Conservation (phyloP, 331 rosid species). For the Malus hybrid region DNA sequence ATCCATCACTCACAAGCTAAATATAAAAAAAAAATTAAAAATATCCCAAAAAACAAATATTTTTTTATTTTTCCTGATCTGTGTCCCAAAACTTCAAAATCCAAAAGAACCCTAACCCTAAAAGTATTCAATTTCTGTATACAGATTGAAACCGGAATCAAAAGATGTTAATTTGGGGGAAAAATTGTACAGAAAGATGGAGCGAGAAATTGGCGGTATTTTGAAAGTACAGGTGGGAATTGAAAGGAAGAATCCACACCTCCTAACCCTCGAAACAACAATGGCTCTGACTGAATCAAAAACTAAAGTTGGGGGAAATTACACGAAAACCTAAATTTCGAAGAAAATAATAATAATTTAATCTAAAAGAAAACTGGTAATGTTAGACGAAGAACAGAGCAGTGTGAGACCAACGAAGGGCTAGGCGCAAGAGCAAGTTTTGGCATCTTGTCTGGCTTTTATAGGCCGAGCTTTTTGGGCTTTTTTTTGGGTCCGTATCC, state of each 20-base stretch:
- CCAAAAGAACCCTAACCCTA: conserved; percentile 30
- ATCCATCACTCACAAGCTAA: conserved; percentile 43
- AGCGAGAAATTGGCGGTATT: conserved; percentile 33
- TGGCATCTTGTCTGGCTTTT: background rate
- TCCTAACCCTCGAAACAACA: conserved; percentile 51
- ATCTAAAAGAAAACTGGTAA: background rate
- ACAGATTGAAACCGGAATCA: background rate
- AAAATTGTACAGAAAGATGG: background rate
- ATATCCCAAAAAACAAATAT: background rate
- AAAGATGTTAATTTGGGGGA: background rate
- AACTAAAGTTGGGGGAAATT: conserved; percentile 15
- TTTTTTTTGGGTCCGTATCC: background rate
- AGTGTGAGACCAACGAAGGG: conserved; percentile 10
- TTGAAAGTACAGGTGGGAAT: conserved; percentile 32
- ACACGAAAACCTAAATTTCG: conserved; percentile 4
- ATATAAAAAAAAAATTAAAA: background rate
- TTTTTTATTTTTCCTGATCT: conserved; percentile 15
- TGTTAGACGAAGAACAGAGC: background rate
- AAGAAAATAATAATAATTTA: background rate
- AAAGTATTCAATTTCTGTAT: background rate
- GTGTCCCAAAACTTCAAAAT: background rate
- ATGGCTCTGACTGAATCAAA: conserved; percentile 43
- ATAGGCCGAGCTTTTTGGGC: conserved; percentile 9
- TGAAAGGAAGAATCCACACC: conserved; percentile 55
- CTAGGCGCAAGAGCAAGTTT: conserved; percentile 43